Percentiles rank a stretch among this genome's conserved stretches.
Evolutionary conservation across 1,284 basidiomycete species (phyloP).

Genomic region (Exobasidium rhododendri): DNA sequence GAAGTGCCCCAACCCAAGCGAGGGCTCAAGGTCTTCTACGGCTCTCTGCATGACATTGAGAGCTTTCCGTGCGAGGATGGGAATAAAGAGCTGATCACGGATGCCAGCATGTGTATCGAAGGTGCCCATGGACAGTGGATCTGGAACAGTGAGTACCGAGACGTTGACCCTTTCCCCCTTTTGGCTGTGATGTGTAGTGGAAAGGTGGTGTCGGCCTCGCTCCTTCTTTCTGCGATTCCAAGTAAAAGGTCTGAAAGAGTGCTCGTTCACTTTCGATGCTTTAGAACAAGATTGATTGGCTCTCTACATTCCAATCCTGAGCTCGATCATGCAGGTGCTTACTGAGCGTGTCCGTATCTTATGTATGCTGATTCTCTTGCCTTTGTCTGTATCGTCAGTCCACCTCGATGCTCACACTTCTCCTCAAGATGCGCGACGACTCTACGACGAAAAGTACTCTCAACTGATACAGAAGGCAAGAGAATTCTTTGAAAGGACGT

Average conservation of each 20-base stretch:
- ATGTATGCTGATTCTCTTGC: too few species aligned
- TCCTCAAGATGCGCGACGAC: constrained; percentile 72
- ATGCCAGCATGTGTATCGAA: constrained; percentile 72
- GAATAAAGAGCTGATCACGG: constrained; percentile 71
- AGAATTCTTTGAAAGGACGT: constrained; percentile 69
- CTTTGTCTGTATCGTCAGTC: constrained; percentile 56
- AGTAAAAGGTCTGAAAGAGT: constrained; percentile 50
- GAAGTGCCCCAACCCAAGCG: constrained; percentile 26
- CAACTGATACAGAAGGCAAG: constrained; percentile 69
- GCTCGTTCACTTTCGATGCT: background rate
- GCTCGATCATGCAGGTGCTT: background rate
- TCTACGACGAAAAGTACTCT: constrained; percentile 72
- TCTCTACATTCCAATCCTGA: background rate
- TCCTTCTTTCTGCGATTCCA: background rate
- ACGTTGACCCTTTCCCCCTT: background rate
- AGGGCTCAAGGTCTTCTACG: constrained; percentile 72
- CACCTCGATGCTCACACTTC: constrained; percentile 75
- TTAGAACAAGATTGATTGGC: background rate
- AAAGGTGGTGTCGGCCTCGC: background rate
- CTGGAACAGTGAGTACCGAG: constrained; percentile 43
- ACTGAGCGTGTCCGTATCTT: constrained; percentile 2
- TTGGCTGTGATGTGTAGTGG: background rate
- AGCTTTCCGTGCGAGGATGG: constrained; percentile 93
- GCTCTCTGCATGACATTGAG: constrained; percentile 79
- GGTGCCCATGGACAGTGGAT: constrained; percentile 85